Evolutionary conservation across 1,139 yeast species (phyloP).

Genomic region (Kodamaea plutei): DNA sequence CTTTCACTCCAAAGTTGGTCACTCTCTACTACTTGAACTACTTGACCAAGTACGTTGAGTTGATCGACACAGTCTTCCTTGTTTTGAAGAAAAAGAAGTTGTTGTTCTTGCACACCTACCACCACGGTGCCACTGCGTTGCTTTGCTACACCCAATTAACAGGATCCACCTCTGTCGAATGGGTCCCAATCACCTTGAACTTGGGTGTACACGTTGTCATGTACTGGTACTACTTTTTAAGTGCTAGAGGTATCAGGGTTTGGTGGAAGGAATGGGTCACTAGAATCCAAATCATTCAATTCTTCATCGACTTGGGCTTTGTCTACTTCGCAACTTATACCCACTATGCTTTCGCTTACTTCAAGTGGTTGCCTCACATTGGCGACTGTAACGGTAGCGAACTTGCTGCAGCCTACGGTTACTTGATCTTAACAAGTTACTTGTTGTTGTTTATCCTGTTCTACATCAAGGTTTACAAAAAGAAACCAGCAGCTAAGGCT

Average conservation of each 20-base stretch:
- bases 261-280: constrained; percentile 99
- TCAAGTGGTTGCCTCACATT: constrained; percentile 64
- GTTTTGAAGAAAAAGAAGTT: constrained; percentile 89
- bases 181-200: constrained; percentile 92
- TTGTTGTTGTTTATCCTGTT: constrained; percentile 88
- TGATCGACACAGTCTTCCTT: constrained; percentile 86
- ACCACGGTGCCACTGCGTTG: constrained; percentile 97
- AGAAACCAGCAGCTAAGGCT: constrained; percentile 14
- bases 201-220: constrained; percentile 92
- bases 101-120: constrained; percentile 90
- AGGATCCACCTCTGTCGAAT: constrained; percentile 86
- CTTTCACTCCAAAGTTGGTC: constrained; percentile 86
- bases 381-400: constrained; percentile 93
- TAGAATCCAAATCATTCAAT: constrained; percentile 91
- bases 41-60: constrained; percentile 75
- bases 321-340: constrained; percentile 92
- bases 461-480: constrained; percentile 77
- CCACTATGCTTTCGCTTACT: constrained; percentile 60
- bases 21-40: constrained; percentile 78
- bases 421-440: constrained; percentile 83
- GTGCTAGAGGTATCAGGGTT: constrained; percentile 90
- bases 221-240: constrained; percentile 97
- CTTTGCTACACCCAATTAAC: constrained; percentile 91
- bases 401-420: constrained; percentile 88
- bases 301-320: constrained; percentile 80